A percentile compares a stretch with the other conserved stretches of the same genome.
Conservation (phyloP, 2,329 filamentous ascomycete species). For the Penicillium janthinellum region DNA sequence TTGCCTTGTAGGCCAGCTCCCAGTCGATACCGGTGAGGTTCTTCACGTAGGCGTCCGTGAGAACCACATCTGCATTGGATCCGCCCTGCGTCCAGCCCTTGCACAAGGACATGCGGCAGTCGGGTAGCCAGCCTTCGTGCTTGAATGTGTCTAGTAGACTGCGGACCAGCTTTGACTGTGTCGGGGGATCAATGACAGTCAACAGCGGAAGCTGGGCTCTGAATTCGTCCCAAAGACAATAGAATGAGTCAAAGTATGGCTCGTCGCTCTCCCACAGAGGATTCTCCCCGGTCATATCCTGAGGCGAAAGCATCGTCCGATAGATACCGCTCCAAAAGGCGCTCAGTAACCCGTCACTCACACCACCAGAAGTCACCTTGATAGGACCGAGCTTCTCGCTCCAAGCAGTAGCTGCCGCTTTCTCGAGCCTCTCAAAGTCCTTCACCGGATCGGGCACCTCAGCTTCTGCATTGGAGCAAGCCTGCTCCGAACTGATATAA, state of each 20-base stretch:
- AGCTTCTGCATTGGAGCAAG: constrained; percentile 65
- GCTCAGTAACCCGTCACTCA: constrained; percentile 54
- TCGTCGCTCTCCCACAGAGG: constrained; percentile 64
- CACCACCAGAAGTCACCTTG: constrained; percentile 54
- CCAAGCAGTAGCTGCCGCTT: constrained; percentile 57
- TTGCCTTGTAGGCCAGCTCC: constrained; percentile 65
- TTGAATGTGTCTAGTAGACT: constrained; percentile 34
- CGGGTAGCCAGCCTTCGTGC: constrained; percentile 35
- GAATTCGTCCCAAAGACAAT: constrained; percentile 41
- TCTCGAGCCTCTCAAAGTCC: constrained; percentile 53
- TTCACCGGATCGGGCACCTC: constrained; percentile 57
- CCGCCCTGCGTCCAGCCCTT: constrained; percentile 34
- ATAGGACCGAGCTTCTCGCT: constrained; percentile 60
- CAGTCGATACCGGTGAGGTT: constrained; percentile 66
- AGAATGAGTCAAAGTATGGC: constrained; percentile 72
- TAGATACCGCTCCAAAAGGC: constrained; percentile 70
- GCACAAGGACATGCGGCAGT: constrained; percentile 36
- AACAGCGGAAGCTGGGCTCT: constrained; percentile 30
- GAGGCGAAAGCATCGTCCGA: constrained; percentile 67
- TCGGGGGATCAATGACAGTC: constrained; percentile 30
- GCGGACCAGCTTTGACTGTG: constrained; percentile 32
- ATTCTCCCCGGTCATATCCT: constrained; percentile 71
- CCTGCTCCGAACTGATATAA: constrained; percentile 64
- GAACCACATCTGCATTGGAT: constrained; percentile 65
- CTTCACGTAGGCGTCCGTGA: constrained; percentile 67